These are phyloP conservation scores for Pythium aquatile DNA, from an alignment of 352 stramenopile genomes.

Conservation along the genomic window DNA sequence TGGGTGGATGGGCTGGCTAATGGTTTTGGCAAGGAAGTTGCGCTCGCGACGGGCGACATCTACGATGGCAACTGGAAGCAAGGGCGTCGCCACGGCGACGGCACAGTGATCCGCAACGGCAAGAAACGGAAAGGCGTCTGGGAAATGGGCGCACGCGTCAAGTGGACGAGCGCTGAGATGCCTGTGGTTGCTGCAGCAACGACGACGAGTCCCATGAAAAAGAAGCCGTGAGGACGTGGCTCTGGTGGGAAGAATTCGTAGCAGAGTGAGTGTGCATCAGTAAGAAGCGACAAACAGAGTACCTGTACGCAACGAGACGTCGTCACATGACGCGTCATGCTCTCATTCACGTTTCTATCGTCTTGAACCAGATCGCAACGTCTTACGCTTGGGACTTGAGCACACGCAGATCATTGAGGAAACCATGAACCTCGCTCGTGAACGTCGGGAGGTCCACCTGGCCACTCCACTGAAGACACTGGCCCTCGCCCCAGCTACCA, in stretches of 20 bases:
- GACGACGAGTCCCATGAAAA: background rate
- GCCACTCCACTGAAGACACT: conserved; percentile 71
- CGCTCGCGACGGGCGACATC: conserved; percentile 39
- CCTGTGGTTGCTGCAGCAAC: conserved; percentile 17
- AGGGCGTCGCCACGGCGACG: conserved; percentile 59
- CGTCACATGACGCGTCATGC: background rate
- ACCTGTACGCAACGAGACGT: background rate
- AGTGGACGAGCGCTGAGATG: conserved; percentile 66
- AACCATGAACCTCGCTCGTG: conserved; percentile 61
- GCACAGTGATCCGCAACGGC: conserved; percentile 42
- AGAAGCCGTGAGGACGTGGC: background rate
- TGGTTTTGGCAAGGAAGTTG: conserved; percentile 52
- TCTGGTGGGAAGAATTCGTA: background rate
- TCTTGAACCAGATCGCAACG: background rate
- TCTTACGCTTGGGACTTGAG: conserved; percentile 60
- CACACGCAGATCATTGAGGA: conserved; percentile 77
- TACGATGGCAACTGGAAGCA: conserved; percentile 63
- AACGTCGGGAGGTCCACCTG: conserved; percentile 78
- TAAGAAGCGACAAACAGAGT: background rate
- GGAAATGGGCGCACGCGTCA: conserved; percentile 55
- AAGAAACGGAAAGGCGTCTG: conserved; percentile 48
- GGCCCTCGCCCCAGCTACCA: conserved; percentile 40
- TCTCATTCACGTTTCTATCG: background rate
- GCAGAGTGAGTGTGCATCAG: background rate
- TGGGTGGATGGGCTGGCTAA: conserved; percentile 62